Evolutionary conservation across 306 rosid species (phyloP).

Genomic region (peach (Prunus persica)): DNA sequence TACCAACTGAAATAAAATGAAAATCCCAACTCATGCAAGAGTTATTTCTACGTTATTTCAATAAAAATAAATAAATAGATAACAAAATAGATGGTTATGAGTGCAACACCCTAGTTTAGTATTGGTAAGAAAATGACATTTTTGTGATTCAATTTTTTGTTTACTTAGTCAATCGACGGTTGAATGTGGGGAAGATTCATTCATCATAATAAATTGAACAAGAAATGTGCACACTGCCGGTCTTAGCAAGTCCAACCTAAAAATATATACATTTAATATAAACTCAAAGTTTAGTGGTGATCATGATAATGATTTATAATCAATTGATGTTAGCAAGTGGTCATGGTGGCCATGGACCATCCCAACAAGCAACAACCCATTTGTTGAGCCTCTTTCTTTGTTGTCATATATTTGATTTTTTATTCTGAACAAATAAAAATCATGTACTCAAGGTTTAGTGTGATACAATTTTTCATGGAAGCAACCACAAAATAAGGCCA

Average conservation of each 20-base stretch:
- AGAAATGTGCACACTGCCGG: neutral
- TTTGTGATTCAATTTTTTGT: neutral
- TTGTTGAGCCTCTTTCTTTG: no score
- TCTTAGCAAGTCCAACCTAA: neutral
- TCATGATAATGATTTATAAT: neutral
- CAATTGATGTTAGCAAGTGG: neutral
- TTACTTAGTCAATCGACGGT: fast-evolving
- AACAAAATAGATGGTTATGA: neutral
- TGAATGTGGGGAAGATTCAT: no score
- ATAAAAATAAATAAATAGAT: no score
- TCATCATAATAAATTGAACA: neutral
- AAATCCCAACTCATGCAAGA: no score
- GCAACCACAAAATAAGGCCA: no score
- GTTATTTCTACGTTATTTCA: no score
- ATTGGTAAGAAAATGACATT: neutral
- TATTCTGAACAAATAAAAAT: no score
- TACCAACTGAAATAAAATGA: neutral
- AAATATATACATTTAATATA: neutral
- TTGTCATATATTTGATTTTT: no score
- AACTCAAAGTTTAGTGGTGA: neutral
- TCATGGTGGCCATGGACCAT: neutral
- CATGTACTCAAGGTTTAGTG: no score
- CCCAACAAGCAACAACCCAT: no score
- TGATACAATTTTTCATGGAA: no score
- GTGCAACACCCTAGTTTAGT: neutral